Evolutionary conservation across 768 basidiomycete genomes (phyloP).

Genomic region (Serendipita indica): DNA sequence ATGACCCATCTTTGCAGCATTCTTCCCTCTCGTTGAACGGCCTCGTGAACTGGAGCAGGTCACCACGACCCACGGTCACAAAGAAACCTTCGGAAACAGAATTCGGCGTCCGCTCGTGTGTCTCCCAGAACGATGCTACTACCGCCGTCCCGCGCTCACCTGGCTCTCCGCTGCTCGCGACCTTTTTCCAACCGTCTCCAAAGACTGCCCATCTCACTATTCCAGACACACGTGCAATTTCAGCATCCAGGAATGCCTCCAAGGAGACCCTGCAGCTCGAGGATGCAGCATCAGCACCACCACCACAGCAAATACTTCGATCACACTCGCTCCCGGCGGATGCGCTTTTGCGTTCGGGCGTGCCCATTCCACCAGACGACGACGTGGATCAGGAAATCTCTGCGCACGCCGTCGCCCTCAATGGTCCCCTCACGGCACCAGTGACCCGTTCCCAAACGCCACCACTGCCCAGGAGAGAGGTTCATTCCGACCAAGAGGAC

Average conservation of each 20-base stretch:
- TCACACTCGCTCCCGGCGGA: slow-evolving; percentile 5
- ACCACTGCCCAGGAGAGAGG: not conserved
- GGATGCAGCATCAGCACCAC: not conserved
- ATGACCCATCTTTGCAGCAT: slow-evolving; percentile 5
- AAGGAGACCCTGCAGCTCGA: not conserved
- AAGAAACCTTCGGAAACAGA: slow-evolving; percentile 7
- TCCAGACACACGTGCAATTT: not conserved
- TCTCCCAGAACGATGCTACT: slow-evolving; percentile 5
- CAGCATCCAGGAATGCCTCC: not conserved
- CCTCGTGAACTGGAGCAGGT: slow-evolving; percentile 7
- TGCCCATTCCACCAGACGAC: not conserved
- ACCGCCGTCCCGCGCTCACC: not conserved
- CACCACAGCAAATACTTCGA: not conserved
- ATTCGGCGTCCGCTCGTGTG: slow-evolving; percentile 7
- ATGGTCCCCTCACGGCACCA: not conserved
- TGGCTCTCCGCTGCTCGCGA: not conserved
- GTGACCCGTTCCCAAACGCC: not conserved
- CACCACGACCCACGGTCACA: slow-evolving; percentile 5
- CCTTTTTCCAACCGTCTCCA: not conserved
- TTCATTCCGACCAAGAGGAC: not conserved
- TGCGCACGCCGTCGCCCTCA: not conserved
- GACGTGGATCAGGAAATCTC: not conserved
- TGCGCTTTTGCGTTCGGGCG: not conserved
- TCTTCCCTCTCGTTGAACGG: slow-evolving; percentile 4
- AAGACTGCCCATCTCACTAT: not conserved